Conservation (phyloP, 495 filamentous ascomycete genomes). For the Xylaria telfairii region DNA sequence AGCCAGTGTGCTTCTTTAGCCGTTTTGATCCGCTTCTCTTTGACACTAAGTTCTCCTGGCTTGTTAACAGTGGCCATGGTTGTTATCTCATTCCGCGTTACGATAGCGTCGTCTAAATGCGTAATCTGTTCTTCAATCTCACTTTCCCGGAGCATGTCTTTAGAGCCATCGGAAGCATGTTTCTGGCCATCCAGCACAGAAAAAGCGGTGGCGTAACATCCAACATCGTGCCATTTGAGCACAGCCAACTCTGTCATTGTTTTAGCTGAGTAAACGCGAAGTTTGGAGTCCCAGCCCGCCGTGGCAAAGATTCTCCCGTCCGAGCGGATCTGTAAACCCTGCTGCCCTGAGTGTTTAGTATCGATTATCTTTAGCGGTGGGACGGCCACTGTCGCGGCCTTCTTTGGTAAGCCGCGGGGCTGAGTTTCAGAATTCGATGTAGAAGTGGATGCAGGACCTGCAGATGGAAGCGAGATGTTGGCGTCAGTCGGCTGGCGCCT, state of each 20-base stretch:
- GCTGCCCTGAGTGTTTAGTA: slow-evolving; percentile 91
- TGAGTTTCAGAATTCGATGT: slow-evolving; percentile 22
- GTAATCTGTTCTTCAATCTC: neutral
- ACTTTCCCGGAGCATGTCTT: neutral
- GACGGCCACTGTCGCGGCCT: slow-evolving; percentile 29
- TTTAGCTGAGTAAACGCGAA: slow-evolving; percentile 80
- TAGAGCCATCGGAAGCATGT: neutral
- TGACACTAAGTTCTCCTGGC: slow-evolving; percentile 56
- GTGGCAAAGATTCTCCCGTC: slow-evolving; percentile 88
- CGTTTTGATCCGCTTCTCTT: slow-evolving; percentile 67
- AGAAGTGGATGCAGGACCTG: slow-evolving; percentile 28
- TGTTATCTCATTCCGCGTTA: neutral
- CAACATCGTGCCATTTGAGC: slow-evolving; percentile 92
- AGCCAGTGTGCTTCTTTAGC: slow-evolving; percentile 83
- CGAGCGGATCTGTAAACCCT: slow-evolving; percentile 74
- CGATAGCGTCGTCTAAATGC: neutral
- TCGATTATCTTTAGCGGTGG: slow-evolving; percentile 64
- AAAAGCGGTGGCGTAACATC: slow-evolving; percentile 87
- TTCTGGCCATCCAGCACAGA: slow-evolving; percentile 50
- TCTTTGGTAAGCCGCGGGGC: slow-evolving; percentile 28
- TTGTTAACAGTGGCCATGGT: slow-evolving; percentile 31
- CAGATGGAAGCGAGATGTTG: slow-evolving; percentile 36
- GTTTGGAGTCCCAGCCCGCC: slow-evolving; percentile 86
- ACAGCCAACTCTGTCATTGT: slow-evolving; percentile 90
- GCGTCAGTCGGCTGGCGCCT: slow-evolving; percentile 12